Evolutionary conservation across 2,329 filamentous ascomycete species (phyloP), one percentile per base, ranked within the genome.

Genomic region (Coniochaeta hoffmannii): DNA sequence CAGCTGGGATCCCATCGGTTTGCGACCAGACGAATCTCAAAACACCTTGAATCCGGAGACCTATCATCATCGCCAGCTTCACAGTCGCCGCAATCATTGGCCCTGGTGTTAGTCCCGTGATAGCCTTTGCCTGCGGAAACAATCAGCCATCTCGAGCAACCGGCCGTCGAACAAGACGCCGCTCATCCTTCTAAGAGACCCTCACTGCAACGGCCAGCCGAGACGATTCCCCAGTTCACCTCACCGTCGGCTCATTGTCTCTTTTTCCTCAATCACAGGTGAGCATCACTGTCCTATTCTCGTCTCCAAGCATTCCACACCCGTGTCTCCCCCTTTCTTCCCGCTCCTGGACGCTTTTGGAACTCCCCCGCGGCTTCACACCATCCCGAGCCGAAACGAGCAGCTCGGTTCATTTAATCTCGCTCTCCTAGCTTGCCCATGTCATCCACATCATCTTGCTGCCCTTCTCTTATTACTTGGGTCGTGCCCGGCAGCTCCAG

Each of bases 61-160:
- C 79, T 81, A 80, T 81, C 77, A 80, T 67, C 68, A 69, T 73
- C 71, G 65, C 66, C 65, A 76, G 64, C 71, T 63, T 69, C 67
- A 58, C 59, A 64, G 62, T 76, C 68, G 66, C 61, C 62, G 54
- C 68, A 68, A 69, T 64, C 64, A 81, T 82, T 82, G 79, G 78
- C 64, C 68, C 60, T 66, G 57, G 57, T 57, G 58, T 62, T 62
- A 58, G 71, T 81, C 79, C 80, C 77, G 77, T 82, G 79, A 82
- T 79, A 69, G 58, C 63, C 58, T 56, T 63, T 60, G 57, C 62
- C 74, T 76, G 74, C 74, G 73, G 73, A 75, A 60, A 63, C 64
- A 66, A 69, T 71, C 66, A 64, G 64, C 61, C 60, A 62, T 54
- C 61, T 61, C 62, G 54, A 63, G n/a, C 58, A 54, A 54, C 54